Conservation (phyloP, 257 asterid species). For the Jaltomata sinuosa region DNA sequence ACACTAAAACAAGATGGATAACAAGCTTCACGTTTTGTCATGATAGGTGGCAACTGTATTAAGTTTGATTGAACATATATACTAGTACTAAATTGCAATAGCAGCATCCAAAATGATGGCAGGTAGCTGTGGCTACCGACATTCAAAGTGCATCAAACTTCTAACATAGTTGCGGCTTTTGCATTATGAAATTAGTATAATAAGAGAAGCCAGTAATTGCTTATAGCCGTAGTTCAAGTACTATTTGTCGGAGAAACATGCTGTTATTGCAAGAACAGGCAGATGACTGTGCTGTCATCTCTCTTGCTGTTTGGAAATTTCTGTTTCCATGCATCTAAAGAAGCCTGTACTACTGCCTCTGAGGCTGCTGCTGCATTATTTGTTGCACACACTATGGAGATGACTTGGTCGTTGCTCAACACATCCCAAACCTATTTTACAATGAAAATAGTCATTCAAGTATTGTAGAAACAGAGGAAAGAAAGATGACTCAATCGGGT, state of each 20-base stretch:
- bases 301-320: conserved; percentile 55
- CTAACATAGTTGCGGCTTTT: background rate
- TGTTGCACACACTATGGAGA: conserved; percentile 34
- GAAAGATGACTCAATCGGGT: too few relatives aligned
- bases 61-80: background rate
- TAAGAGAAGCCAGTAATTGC: background rate
- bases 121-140: background rate
- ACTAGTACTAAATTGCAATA: background rate
- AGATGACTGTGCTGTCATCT: conserved; percentile 69
- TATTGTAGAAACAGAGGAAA: background rate
- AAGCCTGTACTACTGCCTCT: conserved; percentile 59
- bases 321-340: conserved; percentile 48
- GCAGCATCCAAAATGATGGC: background rate
- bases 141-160: background rate
- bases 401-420: conserved; percentile 50
- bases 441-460: background rate
- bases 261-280: conserved; percentile 39
- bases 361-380: conserved; percentile 52
- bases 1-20: background rate
- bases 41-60: background rate
- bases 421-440: conserved; percentile 77
- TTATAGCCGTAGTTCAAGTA: background rate
- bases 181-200: background rate
- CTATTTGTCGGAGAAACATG: background rate
- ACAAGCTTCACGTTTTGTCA: background rate